phyloP scores from a whole-genome alignment of 73 alveolate species.

The Stentor coeruleus region DNA sequence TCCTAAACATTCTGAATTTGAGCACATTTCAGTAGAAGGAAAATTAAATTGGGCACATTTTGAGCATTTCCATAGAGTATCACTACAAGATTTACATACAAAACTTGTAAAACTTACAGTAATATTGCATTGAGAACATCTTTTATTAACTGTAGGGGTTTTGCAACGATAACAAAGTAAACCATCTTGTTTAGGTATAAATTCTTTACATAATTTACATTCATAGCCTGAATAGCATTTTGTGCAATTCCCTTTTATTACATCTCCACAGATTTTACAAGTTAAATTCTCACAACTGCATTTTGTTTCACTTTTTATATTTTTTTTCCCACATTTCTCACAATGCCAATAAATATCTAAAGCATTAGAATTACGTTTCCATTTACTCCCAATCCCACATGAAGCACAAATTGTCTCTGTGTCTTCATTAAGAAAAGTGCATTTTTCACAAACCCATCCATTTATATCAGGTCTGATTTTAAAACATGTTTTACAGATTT shows the following conservation, averaged over 20 bases:
- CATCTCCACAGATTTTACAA: neutral
- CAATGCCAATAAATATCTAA: no score
- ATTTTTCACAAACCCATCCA: neutral
- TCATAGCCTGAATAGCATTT: neutral
- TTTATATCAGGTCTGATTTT: neutral
- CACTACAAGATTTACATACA: neutral
- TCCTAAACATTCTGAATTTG: neutral
- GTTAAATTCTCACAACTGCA: neutral
- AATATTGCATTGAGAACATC: neutral
- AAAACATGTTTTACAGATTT: neutral
- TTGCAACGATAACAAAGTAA: neutral
- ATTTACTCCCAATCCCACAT: neutral
- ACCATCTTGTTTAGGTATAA: neutral
- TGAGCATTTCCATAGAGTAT: neutral
- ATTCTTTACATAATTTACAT: neutral
- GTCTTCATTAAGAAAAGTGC: slow-evolving; percentile 19
- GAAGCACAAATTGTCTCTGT: neutral
- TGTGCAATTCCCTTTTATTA: neutral
- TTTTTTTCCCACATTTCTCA: neutral
- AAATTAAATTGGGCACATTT: neutral
- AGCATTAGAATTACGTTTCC: neutral
- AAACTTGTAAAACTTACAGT: neutral
- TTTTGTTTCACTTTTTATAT: no score
- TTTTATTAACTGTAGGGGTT: neutral
- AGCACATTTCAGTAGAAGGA: neutral